A percentile compares a stretch with the other conserved stretches of the same genome.
phyloP scores from a whole-genome alignment of 2,329 filamentous ascomycete species.

The Curvularia sp. region DNA sequence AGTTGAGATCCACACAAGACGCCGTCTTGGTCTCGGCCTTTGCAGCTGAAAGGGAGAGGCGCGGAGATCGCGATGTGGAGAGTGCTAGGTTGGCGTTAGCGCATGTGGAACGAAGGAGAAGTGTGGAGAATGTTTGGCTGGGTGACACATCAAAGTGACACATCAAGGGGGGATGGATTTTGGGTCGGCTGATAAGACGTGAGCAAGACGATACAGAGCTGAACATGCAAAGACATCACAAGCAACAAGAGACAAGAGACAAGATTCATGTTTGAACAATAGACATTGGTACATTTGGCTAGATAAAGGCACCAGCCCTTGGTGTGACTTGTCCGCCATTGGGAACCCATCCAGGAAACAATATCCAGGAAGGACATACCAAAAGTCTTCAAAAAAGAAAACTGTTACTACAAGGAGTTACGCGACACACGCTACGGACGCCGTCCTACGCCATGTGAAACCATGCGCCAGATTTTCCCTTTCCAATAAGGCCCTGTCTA shows the following conservation, averaged over 20 bases:
- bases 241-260: conserved; percentile 11
- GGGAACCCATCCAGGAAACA: conserved; percentile 18
- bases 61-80: conserved; percentile 11
- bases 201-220: neutral
- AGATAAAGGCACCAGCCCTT: conserved; percentile 47
- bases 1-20: neutral
- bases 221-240: conserved; percentile 6
- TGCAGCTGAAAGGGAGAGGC: conserved; percentile 11
- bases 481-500: conserved; percentile 25
- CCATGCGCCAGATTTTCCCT: conserved; percentile 21
- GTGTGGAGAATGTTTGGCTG: conserved; percentile 13
- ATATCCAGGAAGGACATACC: conserved; percentile 30
- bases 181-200: conserved; percentile 3
- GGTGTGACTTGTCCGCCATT: conserved; percentile 42
- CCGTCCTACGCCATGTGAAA: conserved; percentile 32
- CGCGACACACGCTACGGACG: conserved; percentile 31
- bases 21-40: conserved; percentile 13
- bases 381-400: conserved; percentile 20
- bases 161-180: conserved; percentile 3
- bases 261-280: conserved; percentile 20
- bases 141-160: conserved; percentile 4
- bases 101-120: conserved; percentile 14
- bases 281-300: conserved; percentile 37
- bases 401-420: conserved; percentile 31
- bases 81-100: conserved; percentile 8